phyloP scores from a whole-genome alignment of 2,329 filamentous ascomycete species.

The Phialemoniopsis sp. region DNA sequence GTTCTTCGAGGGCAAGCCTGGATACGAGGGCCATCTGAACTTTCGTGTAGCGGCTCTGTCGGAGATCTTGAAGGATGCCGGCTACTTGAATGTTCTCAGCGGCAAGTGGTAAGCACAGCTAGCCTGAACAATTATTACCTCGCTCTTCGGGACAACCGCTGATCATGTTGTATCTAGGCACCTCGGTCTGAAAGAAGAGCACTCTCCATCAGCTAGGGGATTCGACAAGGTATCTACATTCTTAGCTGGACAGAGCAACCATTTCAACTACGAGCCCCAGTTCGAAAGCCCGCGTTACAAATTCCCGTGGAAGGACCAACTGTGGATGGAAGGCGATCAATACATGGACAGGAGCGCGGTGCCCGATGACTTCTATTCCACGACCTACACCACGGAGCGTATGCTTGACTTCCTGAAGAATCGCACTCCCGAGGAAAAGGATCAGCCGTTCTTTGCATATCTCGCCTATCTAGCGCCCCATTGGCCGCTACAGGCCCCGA shows the following conservation, averaged over 20 bases:
- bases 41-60: constrained; percentile 53
- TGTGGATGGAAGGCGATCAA: constrained; percentile 29
- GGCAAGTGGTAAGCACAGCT: too few relatives aligned
- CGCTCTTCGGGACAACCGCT: too few relatives aligned
- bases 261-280: constrained; percentile 45
- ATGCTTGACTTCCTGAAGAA: constrained; percentile 46
- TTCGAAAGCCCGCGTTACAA: too few relatives aligned
- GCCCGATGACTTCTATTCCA: constrained; percentile 48
- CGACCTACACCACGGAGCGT: constrained; percentile 45
- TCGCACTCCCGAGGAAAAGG: constrained; percentile 28
- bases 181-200: constrained; percentile 53
- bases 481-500: constrained; percentile 57
- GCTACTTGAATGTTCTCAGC: constrained; percentile 56
- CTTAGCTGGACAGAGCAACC: constrained; percentile 55
- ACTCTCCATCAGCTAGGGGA: constrained; percentile 49
- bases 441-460: constrained; percentile 53
- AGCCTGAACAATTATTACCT: too few relatives aligned
- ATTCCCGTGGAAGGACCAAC: constrained; percentile 26
- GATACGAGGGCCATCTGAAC: constrained; percentile 62
- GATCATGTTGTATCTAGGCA: too few relatives aligned
- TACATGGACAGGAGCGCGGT: constrained; percentile 36
- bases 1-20: too few relatives aligned
- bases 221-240: constrained; percentile 59
- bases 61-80: constrained; percentile 52
- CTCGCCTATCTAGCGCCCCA: constrained; percentile 58